These are phyloP conservation scores for Auricularia heimuer DNA, from an alignment of 768 basidiomycete genomes.

Conservation along the genomic window DNA sequence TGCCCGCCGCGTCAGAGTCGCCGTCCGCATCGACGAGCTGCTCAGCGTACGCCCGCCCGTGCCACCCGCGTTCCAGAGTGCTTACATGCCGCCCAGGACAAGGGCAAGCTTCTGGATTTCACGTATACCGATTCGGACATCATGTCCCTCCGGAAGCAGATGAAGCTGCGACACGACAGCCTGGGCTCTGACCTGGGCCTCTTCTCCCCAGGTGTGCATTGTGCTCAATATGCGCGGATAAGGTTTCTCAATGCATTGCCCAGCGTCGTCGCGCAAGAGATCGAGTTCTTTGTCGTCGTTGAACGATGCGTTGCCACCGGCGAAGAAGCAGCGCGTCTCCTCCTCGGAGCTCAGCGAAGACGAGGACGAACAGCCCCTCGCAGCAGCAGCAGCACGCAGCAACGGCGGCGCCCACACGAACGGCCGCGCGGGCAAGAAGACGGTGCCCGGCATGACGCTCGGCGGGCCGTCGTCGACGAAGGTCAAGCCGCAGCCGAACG, in stretches of 20 bases:
- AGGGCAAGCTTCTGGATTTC: conserved; percentile 69
- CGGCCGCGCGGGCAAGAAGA: not conserved
- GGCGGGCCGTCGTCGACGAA: not conserved
- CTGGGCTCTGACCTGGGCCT: conserved; percentile 36
- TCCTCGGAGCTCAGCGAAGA: conserved; percentile 41
- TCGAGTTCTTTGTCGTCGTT: conserved; percentile 13
- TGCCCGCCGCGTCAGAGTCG: conserved; percentile 61
- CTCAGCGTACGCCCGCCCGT: conserved; percentile 48
- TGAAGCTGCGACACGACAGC: conserved; percentile 43
- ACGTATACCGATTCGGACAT: conserved; percentile 64
- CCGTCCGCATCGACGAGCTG: conserved; percentile 71
- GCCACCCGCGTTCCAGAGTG: not conserved
- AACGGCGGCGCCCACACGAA: not conserved
- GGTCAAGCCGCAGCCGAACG: conserved; percentile 29
- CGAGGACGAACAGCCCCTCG: conserved; percentile 44
- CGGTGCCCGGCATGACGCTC: not conserved
- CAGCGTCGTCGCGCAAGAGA: conserved; percentile 20
- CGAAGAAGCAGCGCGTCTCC: conserved; percentile 44
- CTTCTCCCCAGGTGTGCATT: conserved; percentile 43
- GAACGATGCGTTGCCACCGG: conserved; percentile 24
- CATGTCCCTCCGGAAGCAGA: conserved; percentile 57
- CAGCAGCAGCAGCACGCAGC: conserved; percentile 23
- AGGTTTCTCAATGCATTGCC: conserved; percentile 3
- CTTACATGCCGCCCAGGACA: conserved; percentile 41
- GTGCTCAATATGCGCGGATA: not conserved